Percentiles rank a stretch among this genome's conserved stretches.
Evolutionary conservation across 495 filamentous ascomycete genomes (phyloP).

Genomic region (Haplographium delicatum): DNA sequence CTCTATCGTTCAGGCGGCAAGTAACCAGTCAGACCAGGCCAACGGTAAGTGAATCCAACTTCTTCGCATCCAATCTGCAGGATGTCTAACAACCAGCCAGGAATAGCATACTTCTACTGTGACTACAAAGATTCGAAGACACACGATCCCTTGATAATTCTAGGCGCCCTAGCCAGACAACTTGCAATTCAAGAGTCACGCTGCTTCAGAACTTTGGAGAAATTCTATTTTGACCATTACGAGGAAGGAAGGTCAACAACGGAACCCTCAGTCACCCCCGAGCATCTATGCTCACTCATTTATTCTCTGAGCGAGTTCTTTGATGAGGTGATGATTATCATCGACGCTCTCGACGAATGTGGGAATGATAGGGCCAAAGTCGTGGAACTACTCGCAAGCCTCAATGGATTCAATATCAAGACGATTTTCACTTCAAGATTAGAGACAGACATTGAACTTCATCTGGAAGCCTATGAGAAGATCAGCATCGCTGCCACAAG

Average conservation of each 20-base stretch:
- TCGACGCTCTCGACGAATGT: neutral
- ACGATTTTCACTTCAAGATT: constrained; percentile 1
- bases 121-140: constrained; percentile 4
- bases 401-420: neutral
- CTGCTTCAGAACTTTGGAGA: neutral
- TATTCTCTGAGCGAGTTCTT: neutral
- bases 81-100: neutral
- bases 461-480: neutral
- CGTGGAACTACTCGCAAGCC: neutral
- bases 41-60: neutral
- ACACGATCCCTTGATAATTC: neutral
- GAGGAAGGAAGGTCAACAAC: neutral
- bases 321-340: constrained; percentile 1
- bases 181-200: neutral
- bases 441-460: neutral
- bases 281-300: neutral
- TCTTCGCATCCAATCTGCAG: neutral
- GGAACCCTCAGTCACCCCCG: neutral
- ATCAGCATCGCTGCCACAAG: constrained; percentile 1
- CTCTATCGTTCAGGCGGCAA: constrained; percentile 7
- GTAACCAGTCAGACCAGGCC: neutral
- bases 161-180: neutral
- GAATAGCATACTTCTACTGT: constrained; percentile 6
- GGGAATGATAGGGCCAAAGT: neutral
- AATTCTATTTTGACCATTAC: neutral